Evolutionary conservation across 768 basidiomycete species (phyloP), one percentile per base, ranked within the genome.

Genomic region (Pleurotus salmoneostramineus): DNA sequence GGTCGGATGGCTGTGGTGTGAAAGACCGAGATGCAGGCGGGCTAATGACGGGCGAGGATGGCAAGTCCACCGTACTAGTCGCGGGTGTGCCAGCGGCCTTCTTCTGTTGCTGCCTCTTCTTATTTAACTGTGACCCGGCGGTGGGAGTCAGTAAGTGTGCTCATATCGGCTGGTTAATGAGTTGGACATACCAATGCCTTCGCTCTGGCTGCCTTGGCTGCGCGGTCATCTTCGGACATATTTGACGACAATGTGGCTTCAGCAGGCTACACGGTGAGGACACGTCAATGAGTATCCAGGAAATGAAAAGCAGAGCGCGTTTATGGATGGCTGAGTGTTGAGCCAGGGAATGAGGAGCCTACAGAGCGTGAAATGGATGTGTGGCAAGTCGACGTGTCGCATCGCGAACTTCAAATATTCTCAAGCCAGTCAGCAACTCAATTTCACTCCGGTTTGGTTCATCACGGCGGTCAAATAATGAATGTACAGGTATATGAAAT

Each of bases 201-300:
- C 56, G 89, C 92, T 61, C 92, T 83, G 2, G 92, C 92, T 56
- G 91, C 83, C 72, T 89, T 92, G 12, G 83, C 84, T 55, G 89
- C 89, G 60, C 91, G 83, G 60, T 93, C 92, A 59, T 86, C 84
- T 64, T 91, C 91, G 27, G 85, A 78, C 83, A 79, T 83, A 11
- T 31, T 59, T 54, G 52, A 33, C 34, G 21, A 32, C 27, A 49
- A 32, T 34, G 48, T 49, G 21, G 44, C 44, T 45, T 45, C 12
- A 17, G 10, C 21, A 27, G 21, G 21, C 37, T 40, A 40, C 44
- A 45, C 44, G 44, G 40, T 3, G 2, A 45, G 15, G n/a, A 49
- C 33, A 49, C 48, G 48, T 49, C 48, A 21, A 49, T 21, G 17
- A 49, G 48, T 49, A 27, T 7, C 10, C 21, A 27, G 6, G 7